Conservation (phyloP, 192 early-diverging fungal species). For the Entomortierella beljakovae region DNA sequence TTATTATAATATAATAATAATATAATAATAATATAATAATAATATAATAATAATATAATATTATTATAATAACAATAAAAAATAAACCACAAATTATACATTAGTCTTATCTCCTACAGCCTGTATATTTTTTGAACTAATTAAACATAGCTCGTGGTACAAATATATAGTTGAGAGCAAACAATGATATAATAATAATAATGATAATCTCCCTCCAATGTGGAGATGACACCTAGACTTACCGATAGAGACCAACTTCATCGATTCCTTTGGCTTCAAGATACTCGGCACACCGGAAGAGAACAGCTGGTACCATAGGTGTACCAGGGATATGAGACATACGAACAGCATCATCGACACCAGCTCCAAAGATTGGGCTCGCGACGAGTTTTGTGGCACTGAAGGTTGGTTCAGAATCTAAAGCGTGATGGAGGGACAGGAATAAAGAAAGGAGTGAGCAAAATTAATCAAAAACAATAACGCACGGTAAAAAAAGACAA, state of each 20-base stretch:
- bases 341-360: slow-evolving; percentile 41
- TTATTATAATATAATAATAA: no score
- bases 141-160: slow-evolving; percentile 10
- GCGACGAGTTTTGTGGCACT: slow-evolving; percentile 12
- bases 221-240: no score
- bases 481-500: no score
- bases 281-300: slow-evolving; percentile 55
- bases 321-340: slow-evolving; percentile 43
- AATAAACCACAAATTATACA: background rate
- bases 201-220: background rate
- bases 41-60: no score
- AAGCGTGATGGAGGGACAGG: background rate
- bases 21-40: no score
- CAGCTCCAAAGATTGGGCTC: slow-evolving; percentile 41
- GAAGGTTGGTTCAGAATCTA: slow-evolving; percentile 49
- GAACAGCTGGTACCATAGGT: slow-evolving; percentile 52
- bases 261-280: slow-evolving; percentile 58
- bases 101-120: background rate
- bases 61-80: background rate
- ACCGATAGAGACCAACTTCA: slow-evolving; percentile 68
- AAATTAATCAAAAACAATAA: no score
- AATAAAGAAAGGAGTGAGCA: slow-evolving; percentile 10
- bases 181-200: background rate
- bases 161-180: slow-evolving; percentile 12
- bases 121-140: background rate